Evolutionary conservation across 495 filamentous ascomycete species (phyloP).

Genomic region (Penicillium soppii): DNA sequence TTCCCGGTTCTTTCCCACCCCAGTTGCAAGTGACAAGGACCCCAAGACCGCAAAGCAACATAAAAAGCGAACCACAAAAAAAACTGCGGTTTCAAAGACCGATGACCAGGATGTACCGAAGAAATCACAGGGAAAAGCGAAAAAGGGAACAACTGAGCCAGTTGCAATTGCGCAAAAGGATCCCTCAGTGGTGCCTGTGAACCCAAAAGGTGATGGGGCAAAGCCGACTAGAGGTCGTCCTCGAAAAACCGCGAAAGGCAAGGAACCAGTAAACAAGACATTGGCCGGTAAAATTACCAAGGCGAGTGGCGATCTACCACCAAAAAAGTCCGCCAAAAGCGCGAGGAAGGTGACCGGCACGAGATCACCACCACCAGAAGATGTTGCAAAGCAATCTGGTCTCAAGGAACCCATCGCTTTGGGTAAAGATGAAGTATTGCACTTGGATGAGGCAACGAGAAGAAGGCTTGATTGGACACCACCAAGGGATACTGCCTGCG

Average conservation of each 20-base stretch:
- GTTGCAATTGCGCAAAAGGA: conserved; percentile 1
- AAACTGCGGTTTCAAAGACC: not conserved
- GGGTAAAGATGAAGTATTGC: conserved; percentile 23
- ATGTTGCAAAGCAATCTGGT: not conserved
- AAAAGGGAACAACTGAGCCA: conserved; percentile 14
- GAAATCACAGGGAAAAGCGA: conserved; percentile 18
- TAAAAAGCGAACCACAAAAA: conserved; percentile 12
- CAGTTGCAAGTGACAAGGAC: conserved; percentile 2
- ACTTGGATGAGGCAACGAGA: conserved; percentile 36
- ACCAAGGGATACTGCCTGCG: conserved; percentile 20
- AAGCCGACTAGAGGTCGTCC: conserved; percentile 25
- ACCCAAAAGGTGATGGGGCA: conserved; percentile 11
- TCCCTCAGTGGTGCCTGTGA: not conserved
- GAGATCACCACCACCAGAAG: not conserved
- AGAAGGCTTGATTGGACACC: conserved; percentile 49
- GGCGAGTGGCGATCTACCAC: conserved; percentile 11
- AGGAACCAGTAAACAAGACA: conserved; percentile 31
- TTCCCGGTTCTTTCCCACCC: conserved; percentile 30
- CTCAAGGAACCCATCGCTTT: conserved; percentile 7
- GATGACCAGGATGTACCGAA: conserved; percentile 4
- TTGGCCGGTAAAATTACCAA: conserved; percentile 39
- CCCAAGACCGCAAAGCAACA: not conserved
- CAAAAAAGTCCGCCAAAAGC: conserved; percentile 15
- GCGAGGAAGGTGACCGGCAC: conserved; percentile 8
- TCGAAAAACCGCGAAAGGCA: conserved; percentile 15